These are phyloP conservation scores for Monascus ruber DNA, from an alignment of 2,329 filamentous ascomycete genomes.

Conservation along the genomic window DNA sequence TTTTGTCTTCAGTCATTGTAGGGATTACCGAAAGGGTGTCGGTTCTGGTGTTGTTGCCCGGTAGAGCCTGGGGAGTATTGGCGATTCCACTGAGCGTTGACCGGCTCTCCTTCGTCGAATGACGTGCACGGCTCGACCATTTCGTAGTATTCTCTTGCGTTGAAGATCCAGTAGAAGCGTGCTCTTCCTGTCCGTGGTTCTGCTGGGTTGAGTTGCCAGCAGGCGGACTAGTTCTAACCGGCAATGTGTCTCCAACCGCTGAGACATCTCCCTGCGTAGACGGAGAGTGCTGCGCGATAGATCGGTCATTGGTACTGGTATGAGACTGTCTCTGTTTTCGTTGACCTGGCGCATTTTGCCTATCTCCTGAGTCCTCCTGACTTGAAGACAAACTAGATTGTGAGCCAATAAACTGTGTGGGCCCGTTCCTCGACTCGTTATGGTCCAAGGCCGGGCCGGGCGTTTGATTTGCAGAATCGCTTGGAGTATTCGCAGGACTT, in stretches of 20 bases:
- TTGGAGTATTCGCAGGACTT: slow-evolving; percentile 9
- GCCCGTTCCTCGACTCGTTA: slow-evolving; percentile 9
- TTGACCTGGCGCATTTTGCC: slow-evolving; percentile 24
- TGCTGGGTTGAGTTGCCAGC: slow-evolving; percentile 10
- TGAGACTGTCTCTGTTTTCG: slow-evolving; percentile 44
- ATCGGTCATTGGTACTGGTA: slow-evolving; percentile 45
- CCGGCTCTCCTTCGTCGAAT: slow-evolving; percentile 26
- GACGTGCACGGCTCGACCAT: slow-evolving; percentile 19
- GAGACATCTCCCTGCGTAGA: slow-evolving; percentile 39
- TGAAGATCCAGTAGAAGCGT: slow-evolving; percentile 7
- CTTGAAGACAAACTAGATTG: slow-evolving; percentile 9
- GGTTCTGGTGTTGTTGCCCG: slow-evolving; percentile 59
- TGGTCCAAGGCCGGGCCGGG: slow-evolving; percentile 19
- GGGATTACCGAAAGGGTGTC: slow-evolving; percentile 73
- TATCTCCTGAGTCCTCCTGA: slow-evolving; percentile 20
- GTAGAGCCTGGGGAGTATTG: slow-evolving; percentile 55
- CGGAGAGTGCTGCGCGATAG: slow-evolving; percentile 38
- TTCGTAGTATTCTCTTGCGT: slow-evolving; percentile 33
- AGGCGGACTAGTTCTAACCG: slow-evolving; percentile 25
- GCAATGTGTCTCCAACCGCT: slow-evolving; percentile 49
- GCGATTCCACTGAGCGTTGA: slow-evolving; percentile 55
- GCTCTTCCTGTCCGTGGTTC: background rate
- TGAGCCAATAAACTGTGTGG: slow-evolving; percentile 8
- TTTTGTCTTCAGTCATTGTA: slow-evolving; percentile 62
- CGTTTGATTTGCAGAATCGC: slow-evolving; percentile 12